These are phyloP conservation scores for Microbotryum scabiosae DNA, from an alignment of 1,284 basidiomycete genomes.

Conservation along the genomic window DNA sequence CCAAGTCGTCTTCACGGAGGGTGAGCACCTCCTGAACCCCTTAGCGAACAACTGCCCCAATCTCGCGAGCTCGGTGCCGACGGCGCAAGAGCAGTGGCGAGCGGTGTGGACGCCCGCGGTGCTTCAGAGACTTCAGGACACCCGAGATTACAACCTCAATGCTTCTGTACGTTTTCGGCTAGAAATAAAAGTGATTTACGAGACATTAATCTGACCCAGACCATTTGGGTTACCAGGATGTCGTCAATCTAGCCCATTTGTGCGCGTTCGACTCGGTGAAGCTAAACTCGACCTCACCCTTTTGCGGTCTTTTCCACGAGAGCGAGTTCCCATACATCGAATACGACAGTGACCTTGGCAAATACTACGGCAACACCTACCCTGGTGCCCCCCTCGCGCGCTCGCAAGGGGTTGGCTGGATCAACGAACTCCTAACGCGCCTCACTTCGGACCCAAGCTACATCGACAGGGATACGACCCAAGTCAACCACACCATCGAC, in stretches of 20 bases:
- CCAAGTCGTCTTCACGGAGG: not conserved
- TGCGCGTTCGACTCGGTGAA: constrained; percentile 55
- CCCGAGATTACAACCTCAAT: too few relatives aligned
- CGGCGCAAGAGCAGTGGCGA: too few relatives aligned
- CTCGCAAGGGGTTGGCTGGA: constrained; percentile 53
- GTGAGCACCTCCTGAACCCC: not conserved
- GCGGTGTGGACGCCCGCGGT: too few relatives aligned
- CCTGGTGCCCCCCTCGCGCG: constrained; percentile 36
- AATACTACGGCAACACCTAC: constrained; percentile 53
- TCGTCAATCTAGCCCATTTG: constrained; percentile 56
- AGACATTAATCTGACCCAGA: constrained; percentile 67
- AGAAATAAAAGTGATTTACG: constrained; percentile 45
- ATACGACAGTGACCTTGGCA: constrained; percentile 55
- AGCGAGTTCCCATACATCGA: constrained; percentile 4
- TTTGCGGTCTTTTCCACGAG: too few relatives aligned
- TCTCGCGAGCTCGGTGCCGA: too few relatives aligned
- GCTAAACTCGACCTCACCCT: too few relatives aligned
- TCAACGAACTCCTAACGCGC: constrained; percentile 75
- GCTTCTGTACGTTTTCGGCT: too few relatives aligned
- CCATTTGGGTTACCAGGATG: constrained; percentile 56
- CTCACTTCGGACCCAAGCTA: constrained; percentile 47
- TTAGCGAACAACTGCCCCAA: too few relatives aligned
- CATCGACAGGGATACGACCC: constrained; percentile 57
- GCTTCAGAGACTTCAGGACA: too few relatives aligned
- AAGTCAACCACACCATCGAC: constrained; percentile 68